phyloP scores from a whole-genome alignment of 2,329 filamentous ascomycete genomes.

The Stemphylium vesicarium region DNA sequence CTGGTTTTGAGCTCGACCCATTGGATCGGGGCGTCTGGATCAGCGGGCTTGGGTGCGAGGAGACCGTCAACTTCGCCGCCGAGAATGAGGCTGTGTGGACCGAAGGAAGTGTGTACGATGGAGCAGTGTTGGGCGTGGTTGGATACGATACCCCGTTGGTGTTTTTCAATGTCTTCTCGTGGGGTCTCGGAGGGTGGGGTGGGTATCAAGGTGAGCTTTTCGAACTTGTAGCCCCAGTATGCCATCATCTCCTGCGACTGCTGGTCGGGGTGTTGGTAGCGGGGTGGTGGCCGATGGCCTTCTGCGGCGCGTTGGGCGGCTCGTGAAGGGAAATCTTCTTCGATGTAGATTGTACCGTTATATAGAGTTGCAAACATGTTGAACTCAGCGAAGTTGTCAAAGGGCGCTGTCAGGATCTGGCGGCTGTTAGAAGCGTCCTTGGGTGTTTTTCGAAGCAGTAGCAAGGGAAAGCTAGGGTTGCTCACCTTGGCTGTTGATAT shows the following conservation, averaged over 20 bases:
- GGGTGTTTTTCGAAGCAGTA: background rate
- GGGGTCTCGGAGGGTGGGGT: slow-evolving; percentile 79
- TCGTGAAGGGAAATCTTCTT: slow-evolving; percentile 84
- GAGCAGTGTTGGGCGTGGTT: slow-evolving; percentile 97
- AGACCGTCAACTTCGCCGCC: slow-evolving; percentile 92
- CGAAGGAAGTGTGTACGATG: slow-evolving; percentile 86
- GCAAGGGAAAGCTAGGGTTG: slow-evolving; percentile 20
- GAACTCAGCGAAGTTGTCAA: slow-evolving; percentile 80
- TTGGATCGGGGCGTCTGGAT: slow-evolving; percentile 62
- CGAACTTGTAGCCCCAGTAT: slow-evolving; percentile 99
- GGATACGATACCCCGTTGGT: slow-evolving; percentile 74
- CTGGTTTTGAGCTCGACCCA: slow-evolving; percentile 97
- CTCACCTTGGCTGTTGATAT: slow-evolving; percentile 20
- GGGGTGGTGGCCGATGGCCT: slow-evolving; percentile 28
- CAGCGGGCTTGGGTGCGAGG: slow-evolving; percentile 36
- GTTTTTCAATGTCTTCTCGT: slow-evolving; percentile 78
- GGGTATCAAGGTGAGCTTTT: slow-evolving; percentile 80
- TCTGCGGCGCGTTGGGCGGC: slow-evolving; percentile 63
- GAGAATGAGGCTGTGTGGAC: slow-evolving; percentile 74
- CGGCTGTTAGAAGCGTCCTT: slow-evolving; percentile 4
- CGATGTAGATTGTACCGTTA: slow-evolving; percentile 82
- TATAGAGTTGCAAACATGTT: slow-evolving; percentile 95
- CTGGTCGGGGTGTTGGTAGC: slow-evolving; percentile 56
- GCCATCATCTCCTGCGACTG: slow-evolving; percentile 81
- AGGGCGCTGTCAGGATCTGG: slow-evolving; percentile 85